Percentiles rank a stretch among this genome's conserved stretches.
phyloP scores from a whole-genome alignment of 1,284 basidiomycete species.

The Ustilago tritici region DNA sequence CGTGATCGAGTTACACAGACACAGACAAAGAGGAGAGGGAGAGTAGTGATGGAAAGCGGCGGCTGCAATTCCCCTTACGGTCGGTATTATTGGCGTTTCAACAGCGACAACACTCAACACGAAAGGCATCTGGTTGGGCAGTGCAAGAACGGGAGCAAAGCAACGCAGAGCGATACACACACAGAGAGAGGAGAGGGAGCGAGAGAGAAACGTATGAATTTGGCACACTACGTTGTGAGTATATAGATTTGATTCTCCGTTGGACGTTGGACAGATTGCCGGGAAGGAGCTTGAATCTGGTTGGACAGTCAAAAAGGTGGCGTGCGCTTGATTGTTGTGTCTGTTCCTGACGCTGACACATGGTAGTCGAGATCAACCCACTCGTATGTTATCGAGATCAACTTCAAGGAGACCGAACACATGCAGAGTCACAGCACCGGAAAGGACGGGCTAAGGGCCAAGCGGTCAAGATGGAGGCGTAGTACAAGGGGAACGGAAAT shows the following conservation, averaged over 20 bases:
- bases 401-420: neutral
- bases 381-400: neutral
- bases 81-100: neutral
- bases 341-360: neutral
- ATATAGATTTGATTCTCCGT: slow-evolving; percentile 1
- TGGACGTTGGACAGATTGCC: slow-evolving; percentile 8
- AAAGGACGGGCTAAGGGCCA: neutral
- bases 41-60: neutral
- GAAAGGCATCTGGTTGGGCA: neutral
- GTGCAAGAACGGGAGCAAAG: neutral
- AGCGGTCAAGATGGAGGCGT: neutral
- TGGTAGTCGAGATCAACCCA: neutral
- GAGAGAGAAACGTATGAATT: neutral
- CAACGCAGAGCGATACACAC: too few relatives aligned
- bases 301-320: slow-evolving; percentile 5
- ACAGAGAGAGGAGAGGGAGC: neutral
- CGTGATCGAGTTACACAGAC: neutral
- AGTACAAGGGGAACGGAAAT: neutral
- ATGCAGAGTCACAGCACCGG: neutral
- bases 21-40: neutral
- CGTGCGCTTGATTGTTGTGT: neutral
- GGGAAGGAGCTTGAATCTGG: neutral
- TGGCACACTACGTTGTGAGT: neutral
- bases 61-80: neutral
- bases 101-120: neutral